Base-by-base conservation (phyloP, 1,139 yeast genomes). In the Wickerhamomyces sp. region DNA sequence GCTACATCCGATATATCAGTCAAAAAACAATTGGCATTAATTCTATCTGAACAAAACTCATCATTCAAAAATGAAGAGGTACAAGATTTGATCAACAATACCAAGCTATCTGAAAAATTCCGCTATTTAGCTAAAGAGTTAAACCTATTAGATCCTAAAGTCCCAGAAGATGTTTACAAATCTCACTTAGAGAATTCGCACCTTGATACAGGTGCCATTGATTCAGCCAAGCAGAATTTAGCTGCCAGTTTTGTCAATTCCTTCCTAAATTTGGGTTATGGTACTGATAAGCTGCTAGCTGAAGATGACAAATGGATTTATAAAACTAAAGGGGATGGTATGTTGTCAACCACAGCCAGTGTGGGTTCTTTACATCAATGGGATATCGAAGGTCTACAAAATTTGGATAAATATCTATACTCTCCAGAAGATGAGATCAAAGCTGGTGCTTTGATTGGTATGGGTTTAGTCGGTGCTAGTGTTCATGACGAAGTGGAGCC, bases 401-500 rank as follows among this genome's bases (percentile, higher is more conserved):
- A 78, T 40, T 73, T 92, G 55, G 97, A 92, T 65, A 88, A 86
- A 62, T 90, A 85, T 61, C 72, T 92, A 45, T 89, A 90, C 59
- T 84, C 96, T 7, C 74, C 81, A 21, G 96, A 89, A 55, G 83
- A 81, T 44, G 92, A 88, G 56, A 80, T 90, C 49, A 88, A 88
- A 64, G 97, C 97, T 12, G 99, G 99, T 65, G 96, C 98, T 5
- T 71, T 92, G 46, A 73, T 94, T 49, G 99, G 97, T 63, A 88
- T 89, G 62, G 98, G 98, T 64, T 74, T 94, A 38, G 84, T 88
- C n/a, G 87, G 95, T 29, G 75, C 95, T 25, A 95, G 95, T 63
- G 94, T 94, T 42, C 96, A 88, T 61, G 96, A 92, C 59, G 98
- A 92, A 46, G 88, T 89, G 35, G 97, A 90, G 52, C 95, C 97